phyloP scores from a whole-genome alignment of 2,329 filamentous ascomycete genomes.

The Aspergillus sp. region DNA sequence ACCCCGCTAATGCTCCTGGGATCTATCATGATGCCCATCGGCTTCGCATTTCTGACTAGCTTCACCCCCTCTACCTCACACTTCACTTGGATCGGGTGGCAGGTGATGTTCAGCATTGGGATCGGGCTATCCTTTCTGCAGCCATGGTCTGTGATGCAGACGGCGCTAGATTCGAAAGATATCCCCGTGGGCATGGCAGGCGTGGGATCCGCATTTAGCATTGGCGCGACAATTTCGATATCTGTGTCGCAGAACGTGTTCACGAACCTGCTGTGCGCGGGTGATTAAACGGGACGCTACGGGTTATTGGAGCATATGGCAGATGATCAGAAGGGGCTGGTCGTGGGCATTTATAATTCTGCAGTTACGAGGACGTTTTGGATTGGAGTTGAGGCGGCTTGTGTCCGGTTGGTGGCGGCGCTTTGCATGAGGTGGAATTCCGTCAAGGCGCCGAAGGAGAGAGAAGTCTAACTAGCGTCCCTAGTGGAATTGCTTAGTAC shows the following conservation, averaged over 20 bases:
- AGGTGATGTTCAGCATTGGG: neutral
- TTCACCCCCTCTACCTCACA: neutral
- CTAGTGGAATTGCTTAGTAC: too few relatives aligned
- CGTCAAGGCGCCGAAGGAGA: neutral
- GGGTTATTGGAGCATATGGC: neutral
- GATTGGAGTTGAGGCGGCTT: neutral
- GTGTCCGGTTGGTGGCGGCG: neutral
- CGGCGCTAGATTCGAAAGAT: neutral
- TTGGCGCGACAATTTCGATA: neutral
- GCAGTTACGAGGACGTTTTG: neutral
- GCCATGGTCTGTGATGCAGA: neutral
- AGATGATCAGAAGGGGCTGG: too few relatives aligned
- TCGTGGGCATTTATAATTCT: too few relatives aligned
- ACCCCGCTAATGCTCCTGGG: too few relatives aligned
- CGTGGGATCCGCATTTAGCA: neutral
- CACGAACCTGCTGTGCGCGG: neutral
- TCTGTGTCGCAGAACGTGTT: neutral
- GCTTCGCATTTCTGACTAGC: too few relatives aligned
- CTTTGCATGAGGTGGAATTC: neutral
- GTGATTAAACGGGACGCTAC: neutral
- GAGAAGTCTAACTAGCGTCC: neutral
- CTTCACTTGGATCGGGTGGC: neutral
- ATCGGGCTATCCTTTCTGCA: neutral
- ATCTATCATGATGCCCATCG: too few relatives aligned
- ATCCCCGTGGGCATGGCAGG: neutral